These are phyloP conservation scores for Blastobotrys parvus DNA, from an alignment of 805 yeast genomes.

Conservation along the genomic window DNA sequence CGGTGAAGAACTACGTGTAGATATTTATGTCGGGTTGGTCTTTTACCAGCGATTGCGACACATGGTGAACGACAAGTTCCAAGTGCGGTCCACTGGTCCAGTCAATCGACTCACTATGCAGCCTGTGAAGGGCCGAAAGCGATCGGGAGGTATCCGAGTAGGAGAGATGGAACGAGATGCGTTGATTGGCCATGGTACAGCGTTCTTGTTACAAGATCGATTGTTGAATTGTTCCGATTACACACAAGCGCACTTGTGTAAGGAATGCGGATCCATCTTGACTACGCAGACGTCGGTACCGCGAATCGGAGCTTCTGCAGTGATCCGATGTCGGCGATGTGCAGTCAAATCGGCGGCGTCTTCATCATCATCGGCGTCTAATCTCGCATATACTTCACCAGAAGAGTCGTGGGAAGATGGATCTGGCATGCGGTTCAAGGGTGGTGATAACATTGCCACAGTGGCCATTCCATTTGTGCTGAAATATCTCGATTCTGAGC, in stretches of 20 bases:
- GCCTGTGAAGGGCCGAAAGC: conserved; percentile 98
- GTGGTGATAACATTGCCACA: conserved; percentile 90
- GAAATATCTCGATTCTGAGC: conserved; percentile 89
- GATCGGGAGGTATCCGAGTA: conserved; percentile 98
- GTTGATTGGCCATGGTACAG: conserved; percentile 95
- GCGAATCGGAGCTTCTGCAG: conserved; percentile 71
- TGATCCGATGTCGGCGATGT: conserved; percentile 85
- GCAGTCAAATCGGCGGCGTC: conserved; percentile 54
- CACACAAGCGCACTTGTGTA: conserved; percentile 83
- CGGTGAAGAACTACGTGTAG: conserved; percentile 94
- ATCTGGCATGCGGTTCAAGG: conserved; percentile 80
- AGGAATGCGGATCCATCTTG: conserved; percentile 85
- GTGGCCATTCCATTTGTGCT: conserved; percentile 95
- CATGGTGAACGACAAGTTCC: conserved; percentile 99
- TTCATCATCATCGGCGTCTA: too few relatives aligned
- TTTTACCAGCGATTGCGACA: conserved; percentile 97
- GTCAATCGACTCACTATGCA: conserved; percentile 96
- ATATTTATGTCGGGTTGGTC: conserved; percentile 93
- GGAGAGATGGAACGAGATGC: conserved; percentile 99
- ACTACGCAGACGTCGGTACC: conserved; percentile 89
- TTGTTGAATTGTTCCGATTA: conserved; percentile 92
- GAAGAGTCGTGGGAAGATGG: conserved; percentile 93
- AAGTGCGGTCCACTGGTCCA: conserved; percentile 98
- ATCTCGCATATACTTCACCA: conserved; percentile 32
- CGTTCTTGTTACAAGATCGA: conserved; percentile 90